Percentiles rank a stretch among this genome's conserved stretches.
phyloP scores from a whole-genome alignment of 1,284 basidiomycete genomes.

The Tilletiaria anomala region DNA sequence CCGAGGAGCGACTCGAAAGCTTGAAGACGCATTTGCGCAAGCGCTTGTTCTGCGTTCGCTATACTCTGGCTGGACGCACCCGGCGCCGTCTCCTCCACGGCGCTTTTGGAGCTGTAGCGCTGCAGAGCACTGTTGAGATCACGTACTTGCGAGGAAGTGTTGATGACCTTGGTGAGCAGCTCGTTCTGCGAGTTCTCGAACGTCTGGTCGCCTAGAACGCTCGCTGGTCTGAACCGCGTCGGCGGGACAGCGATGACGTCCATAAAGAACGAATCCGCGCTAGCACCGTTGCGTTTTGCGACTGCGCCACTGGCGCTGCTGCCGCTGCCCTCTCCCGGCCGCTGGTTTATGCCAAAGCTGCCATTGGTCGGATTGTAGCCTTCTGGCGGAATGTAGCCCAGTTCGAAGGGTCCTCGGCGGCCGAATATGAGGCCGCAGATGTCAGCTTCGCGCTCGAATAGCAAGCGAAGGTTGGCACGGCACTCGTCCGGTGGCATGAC shows the following conservation, averaged over 20 bases:
- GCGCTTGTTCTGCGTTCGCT: constrained; percentile 25
- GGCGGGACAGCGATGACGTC: constrained; percentile 82
- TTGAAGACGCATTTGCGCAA: constrained; percentile 42
- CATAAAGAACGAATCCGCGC: constrained; percentile 94
- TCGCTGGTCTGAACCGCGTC: constrained; percentile 86
- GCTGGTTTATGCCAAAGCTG: too few species aligned
- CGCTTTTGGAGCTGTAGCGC: constrained; percentile 5
- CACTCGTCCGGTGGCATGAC: constrained; percentile 82
- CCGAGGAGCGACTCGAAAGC: constrained; percentile 61
- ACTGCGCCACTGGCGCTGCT: too few species aligned
- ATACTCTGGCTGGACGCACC: constrained; percentile 42
- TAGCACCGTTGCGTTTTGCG: constrained; percentile 44
- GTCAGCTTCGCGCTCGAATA: constrained; percentile 69
- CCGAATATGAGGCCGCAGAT: constrained; percentile 81
- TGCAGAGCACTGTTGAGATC: constrained; percentile 54
- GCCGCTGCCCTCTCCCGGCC: background rate
- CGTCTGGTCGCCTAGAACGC: constrained; percentile 76
- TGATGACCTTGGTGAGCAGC: constrained; percentile 69
- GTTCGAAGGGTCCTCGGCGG: constrained; percentile 66
- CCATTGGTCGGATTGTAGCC: constrained; percentile 6
- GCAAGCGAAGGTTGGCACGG: constrained; percentile 72
- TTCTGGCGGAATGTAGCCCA: constrained; percentile 5
- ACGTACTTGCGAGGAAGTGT: constrained; percentile 47
- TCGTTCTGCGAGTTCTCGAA: constrained; percentile 97
- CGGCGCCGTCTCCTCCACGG: constrained; percentile 15